Conservation (phyloP, 2,329 filamentous ascomycete species). For the Pseudogymnoascus sp. region DNA sequence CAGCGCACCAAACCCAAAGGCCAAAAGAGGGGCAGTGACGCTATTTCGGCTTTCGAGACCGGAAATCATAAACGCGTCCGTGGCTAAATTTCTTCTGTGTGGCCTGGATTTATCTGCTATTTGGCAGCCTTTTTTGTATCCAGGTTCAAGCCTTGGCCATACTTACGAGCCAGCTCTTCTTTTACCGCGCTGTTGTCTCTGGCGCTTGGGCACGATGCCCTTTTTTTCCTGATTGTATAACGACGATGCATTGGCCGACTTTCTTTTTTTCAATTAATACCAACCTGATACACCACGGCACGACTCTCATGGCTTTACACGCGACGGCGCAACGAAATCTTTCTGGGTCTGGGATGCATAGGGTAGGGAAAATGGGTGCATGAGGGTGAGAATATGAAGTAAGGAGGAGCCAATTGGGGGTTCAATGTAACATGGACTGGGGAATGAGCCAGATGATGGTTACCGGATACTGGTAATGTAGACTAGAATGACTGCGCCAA, state of each 20-base stretch:
- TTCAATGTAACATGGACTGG: neutral
- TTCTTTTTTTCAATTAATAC: neutral
- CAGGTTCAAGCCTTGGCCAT: neutral
- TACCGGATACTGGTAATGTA: neutral
- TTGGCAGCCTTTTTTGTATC: neutral
- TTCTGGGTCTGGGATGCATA: neutral
- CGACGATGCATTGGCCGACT: neutral
- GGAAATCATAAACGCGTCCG: neutral
- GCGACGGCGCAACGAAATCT: neutral
- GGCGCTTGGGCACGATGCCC: neutral
- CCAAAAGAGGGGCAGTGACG: neutral
- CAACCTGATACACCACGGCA: neutral
- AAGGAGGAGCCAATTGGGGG: neutral
- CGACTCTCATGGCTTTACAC: neutral
- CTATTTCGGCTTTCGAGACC: neutral
- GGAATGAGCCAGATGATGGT: neutral
- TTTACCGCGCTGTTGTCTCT: neutral
- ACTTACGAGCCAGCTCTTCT: neutral
- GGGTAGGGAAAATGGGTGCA: neutral
- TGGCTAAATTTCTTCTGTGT: neutral
- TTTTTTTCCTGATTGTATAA: neutral
- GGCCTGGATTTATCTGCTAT: neutral
- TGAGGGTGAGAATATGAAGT: neutral
- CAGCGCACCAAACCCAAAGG: constrained; percentile 48
- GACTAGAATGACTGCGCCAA: neutral